phyloP scores from a whole-genome alignment of 306 rosid species.

The Crataegus laevigata region DNA sequence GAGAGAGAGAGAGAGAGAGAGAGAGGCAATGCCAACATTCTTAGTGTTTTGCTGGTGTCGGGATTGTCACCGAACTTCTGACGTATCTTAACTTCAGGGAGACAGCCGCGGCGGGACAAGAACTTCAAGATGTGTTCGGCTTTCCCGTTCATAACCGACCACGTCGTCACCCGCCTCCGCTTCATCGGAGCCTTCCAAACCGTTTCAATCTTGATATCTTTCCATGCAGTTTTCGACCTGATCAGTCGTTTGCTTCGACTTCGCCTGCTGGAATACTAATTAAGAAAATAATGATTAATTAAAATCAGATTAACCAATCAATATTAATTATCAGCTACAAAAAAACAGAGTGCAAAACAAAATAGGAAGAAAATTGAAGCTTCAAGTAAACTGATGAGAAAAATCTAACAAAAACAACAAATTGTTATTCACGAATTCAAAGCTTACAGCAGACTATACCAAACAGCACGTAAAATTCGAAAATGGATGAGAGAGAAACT shows the following conservation, averaged over 20 bases:
- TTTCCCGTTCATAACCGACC: conserved; percentile 45
- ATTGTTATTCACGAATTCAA: too few relatives aligned
- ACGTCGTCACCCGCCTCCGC: conserved; percentile 3
- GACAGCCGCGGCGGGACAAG: conserved; percentile 51
- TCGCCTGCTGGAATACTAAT: conserved; percentile 34
- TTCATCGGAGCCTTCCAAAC: conserved; percentile 7
- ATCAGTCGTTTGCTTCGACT: conserved; percentile 22
- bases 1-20: not conserved
- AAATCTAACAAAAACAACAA: too few relatives aligned
- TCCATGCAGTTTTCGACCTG: conserved; percentile 12
- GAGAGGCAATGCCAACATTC: conserved; percentile 51
- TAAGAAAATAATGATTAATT: not conserved
- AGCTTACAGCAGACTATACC: too few relatives aligned
- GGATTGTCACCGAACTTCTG: conserved; percentile 79
- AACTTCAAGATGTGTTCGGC: conserved; percentile 64
- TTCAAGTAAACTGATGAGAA: not conserved
- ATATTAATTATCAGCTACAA: not conserved
- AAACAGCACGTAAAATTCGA: too few relatives aligned
- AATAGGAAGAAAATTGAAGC: not conserved
- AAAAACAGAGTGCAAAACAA: not conserved
- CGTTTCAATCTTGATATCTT: not conserved
- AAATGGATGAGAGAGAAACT: too few relatives aligned
- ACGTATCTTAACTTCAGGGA: conserved; percentile 73
- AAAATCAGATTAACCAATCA: not conserved
- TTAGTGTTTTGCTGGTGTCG: conserved; percentile 96